Base-by-base conservation (phyloP, 208 protist species). In the Wallacemonas rigidus region DNA sequence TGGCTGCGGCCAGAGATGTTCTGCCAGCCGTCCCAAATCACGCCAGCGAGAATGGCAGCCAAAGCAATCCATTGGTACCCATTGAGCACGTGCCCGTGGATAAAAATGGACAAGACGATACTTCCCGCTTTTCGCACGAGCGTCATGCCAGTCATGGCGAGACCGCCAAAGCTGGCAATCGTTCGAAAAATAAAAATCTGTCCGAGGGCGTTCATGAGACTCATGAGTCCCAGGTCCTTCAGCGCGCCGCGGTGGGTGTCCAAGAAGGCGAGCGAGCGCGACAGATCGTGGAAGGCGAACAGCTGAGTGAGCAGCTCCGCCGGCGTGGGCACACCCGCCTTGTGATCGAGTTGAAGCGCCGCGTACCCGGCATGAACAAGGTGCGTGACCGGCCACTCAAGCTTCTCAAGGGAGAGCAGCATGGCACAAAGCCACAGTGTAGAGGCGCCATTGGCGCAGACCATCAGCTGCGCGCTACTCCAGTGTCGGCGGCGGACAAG, bases 111-210 rank as follows among this genome's bases (percentile, higher is more conserved):
- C 39, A 96, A 71, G 38, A 92, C 12, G 17, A 96, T 88, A 69
- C 87, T 94, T 47, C 85, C 87, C 2, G 74, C 75, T 72, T 96
- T 96, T 35, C 91, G 91, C 53, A 92, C 74, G 40, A 96, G 71
- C 44, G 91, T 96, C 77, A 96, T 86, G 15, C 89, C 85, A 0
- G 86, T 93, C 61, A 96, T 54, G 40, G 91, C 86, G 12, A 96
- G 77, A 8, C 81, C 82, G 5, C 91, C 91, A 71, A 96, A 96
- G 40, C 90, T 60, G 48, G 77, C 80, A 75, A 96, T 91, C 45
- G 87, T 90, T 55, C 76, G 82, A 61, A 93, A 96, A 43, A 96
- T 83, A 71, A 96, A 96, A 11, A 93, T 61, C 67, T 96, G 91
- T 8, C 91, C 91, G 11, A 87, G 15, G 1, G 83, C 88, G 78